Base-by-base conservation (phyloP, 306 rosid genomes). In the Biancaea sappan region DNA sequence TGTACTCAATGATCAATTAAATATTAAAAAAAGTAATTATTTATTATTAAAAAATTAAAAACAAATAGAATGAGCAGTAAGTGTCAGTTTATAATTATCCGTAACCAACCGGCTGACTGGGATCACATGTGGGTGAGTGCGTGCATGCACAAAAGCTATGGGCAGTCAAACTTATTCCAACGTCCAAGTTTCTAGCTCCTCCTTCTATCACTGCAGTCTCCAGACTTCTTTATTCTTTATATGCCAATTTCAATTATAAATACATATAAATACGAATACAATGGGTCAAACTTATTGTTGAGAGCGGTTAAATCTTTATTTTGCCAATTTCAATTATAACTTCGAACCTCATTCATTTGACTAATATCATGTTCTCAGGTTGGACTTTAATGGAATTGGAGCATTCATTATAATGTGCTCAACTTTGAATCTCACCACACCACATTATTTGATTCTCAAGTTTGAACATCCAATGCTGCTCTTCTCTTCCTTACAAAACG, bases 241-340 rank as follows among this genome's bases (percentile, higher is more conserved):
- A n/a, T 62, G 40, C 28, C 52, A 10, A 41, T 6, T 18, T 12
- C n/a, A n/a, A n/a, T n/a, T n/a, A n/a, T n/a, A n/a, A n/a, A n/a
- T n/a, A n/a, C n/a, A n/a, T n/a, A n/a, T n/a, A n/a, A n/a, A n/a
- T n/a, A n/a, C n/a, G n/a, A n/a, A n/a, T n/a, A n/a, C n/a, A n/a
- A 3, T 32, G 32, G 69, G 86, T 77, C 79, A 82, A 65, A 34
- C 51, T 34, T 22, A 47, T 47, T 11, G 81, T 35, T 68, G 9
- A 12, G 11, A 28, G 25, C 46, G 53, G 24, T 31, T n/a, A n/a
- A n/a, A n/a, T n/a, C n/a, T n/a, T n/a, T n/a, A n/a, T n/a, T n/a
- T 46, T 2, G 11, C 11, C n/a, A 57, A 75, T 53, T 73, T 72
- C 74, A 24, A 28, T 61, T 28, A n/a, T 41, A 19, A 29, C 50